These are phyloP conservation scores for Tetrapisispora arboricola DNA, from an alignment of 805 yeast species.

Conservation along the genomic window DNA sequence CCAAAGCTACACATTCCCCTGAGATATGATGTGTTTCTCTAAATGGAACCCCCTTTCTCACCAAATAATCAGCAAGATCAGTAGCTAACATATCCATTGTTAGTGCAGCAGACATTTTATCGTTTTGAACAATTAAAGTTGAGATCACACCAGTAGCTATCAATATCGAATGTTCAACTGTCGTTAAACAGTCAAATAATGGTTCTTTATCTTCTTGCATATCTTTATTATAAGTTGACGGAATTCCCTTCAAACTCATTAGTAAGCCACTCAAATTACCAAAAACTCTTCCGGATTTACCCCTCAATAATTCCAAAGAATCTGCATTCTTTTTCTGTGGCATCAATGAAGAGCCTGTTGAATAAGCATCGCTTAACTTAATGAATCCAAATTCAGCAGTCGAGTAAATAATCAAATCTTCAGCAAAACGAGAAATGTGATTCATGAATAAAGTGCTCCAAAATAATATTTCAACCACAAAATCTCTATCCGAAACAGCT, in stretches of 20 bases:
- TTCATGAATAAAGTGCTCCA: conserved; percentile 94
- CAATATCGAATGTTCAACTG: conserved; percentile 87
- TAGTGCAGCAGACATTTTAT: conserved; percentile 74
- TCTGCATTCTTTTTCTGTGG: conserved; percentile 99
- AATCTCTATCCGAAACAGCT: conserved; percentile 97
- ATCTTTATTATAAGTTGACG: conserved; percentile 95
- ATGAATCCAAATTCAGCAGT: conserved; percentile 96
- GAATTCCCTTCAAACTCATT: conserved; percentile 95
- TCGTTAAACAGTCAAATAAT: conserved; percentile 78
- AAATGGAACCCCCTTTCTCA: conserved; percentile 96
- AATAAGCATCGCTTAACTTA: conserved; percentile 91
- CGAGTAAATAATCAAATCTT: conserved; percentile 90
- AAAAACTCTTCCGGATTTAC: conserved; percentile 94
- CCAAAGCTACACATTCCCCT: conserved; percentile 90
- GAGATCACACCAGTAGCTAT: conserved; percentile 96
- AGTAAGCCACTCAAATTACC: conserved; percentile 92
- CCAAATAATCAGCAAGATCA: conserved; percentile 94
- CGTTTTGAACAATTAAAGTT: conserved; percentile 63
- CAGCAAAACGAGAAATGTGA: conserved; percentile 89
- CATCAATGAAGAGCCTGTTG: conserved; percentile 97
- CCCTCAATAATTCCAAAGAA: conserved; percentile 87
- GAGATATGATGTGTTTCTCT: conserved; percentile 98
- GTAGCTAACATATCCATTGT: conserved; percentile 99
- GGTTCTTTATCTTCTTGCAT: conserved; percentile 99
- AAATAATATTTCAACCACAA: conserved; percentile 89